Evolutionary conservation across 441 rosid species (phyloP), one percentile per base, ranked within the genome.

Genomic region (Geranium incanum): DNA sequence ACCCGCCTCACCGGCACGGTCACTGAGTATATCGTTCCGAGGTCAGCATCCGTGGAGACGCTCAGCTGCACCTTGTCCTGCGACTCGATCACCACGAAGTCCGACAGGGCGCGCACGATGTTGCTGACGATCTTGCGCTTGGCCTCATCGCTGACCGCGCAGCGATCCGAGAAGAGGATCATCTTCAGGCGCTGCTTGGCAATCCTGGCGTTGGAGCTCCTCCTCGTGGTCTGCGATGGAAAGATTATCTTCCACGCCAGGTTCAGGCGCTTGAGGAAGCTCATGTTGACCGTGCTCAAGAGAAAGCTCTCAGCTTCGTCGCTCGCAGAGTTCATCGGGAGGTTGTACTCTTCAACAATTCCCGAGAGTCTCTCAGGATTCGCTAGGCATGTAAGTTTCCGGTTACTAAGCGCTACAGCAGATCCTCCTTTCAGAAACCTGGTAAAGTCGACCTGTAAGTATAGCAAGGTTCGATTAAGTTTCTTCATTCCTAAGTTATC

Each of bases 141-240:
- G 9, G 98, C 99, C 70, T 92, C 96, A 0, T 95, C 97, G 21
- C 98, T 92, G 0, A 95, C 99, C 0, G 89, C 98, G 38, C 98
- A 95, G 72, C 99, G 83, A 78, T 95, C 98, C 11, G 99, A 95
- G 90, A 92, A 92, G 55, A 95, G 92, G 75, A 95, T 92, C 99
- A 95, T 95, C 89, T 89, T 88, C 75, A 95, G 79, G 5, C 94
- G 86, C 80, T 95, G 98, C 85, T 95, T 95, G 6, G 99, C 99
- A 70, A 89, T 83, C 80, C 88, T 90, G 23, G 98, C 99, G 70
- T 95, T 95, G 55, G 99, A 90, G 88, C 87, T 88, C 79, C 84
- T 88, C 73, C 85, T 87, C 5, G 87, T 70, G 18, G 87, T 76
- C 36, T 81, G 89, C 0, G 98, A 86, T 7, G 98, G 99, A 84